These are phyloP conservation scores for Dioscorea dumetorum DNA, from an alignment of 106 monocot species.

Conservation along the genomic window DNA sequence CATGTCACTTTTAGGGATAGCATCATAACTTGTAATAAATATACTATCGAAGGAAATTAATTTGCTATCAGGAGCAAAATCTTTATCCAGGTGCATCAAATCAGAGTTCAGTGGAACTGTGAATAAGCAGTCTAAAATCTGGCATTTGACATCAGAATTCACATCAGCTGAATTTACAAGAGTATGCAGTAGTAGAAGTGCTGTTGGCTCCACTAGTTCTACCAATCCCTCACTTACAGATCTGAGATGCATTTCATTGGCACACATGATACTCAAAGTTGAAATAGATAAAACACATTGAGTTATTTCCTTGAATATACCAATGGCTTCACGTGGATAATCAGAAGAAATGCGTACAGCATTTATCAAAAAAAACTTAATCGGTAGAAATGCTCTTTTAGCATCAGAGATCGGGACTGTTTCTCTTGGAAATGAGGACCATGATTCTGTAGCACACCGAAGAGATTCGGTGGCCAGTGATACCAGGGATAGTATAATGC, in stretches of 20 bases:
- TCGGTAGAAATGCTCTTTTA: constrained; percentile 76
- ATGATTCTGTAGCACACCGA: constrained; percentile 49
- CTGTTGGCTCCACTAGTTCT: constrained; percentile 70
- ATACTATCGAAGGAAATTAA: constrained; percentile 15
- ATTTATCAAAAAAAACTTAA: constrained; percentile 95
- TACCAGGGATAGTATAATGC: constrained; percentile 65
- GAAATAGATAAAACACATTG: constrained; percentile 57
- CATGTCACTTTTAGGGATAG: constrained; percentile 11
- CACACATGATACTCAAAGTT: constrained; percentile 43
- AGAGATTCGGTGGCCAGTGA: constrained; percentile 64
- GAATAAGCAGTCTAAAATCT: constrained; percentile 60
- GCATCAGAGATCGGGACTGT: constrained; percentile 45
- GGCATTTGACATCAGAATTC: constrained; percentile 32
- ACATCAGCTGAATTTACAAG: constrained; percentile 57
- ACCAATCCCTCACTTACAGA: constrained; percentile 67
- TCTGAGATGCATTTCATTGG: constrained; percentile 52
- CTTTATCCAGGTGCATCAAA: constrained; percentile 1
- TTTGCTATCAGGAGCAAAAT: constrained; percentile 11
- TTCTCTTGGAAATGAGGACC: constrained; percentile 26
- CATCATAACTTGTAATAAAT: constrained; percentile 27
- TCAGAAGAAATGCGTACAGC: constrained; percentile 80
- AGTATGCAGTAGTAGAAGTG: constrained; percentile 60
- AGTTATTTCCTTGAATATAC: constrained; percentile 34
- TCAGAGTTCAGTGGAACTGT: constrained; percentile 14
- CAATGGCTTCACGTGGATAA: constrained; percentile 61